Conservation (phyloP, 75 land plant genomes). For the Adiantum capillusveneris region DNA sequence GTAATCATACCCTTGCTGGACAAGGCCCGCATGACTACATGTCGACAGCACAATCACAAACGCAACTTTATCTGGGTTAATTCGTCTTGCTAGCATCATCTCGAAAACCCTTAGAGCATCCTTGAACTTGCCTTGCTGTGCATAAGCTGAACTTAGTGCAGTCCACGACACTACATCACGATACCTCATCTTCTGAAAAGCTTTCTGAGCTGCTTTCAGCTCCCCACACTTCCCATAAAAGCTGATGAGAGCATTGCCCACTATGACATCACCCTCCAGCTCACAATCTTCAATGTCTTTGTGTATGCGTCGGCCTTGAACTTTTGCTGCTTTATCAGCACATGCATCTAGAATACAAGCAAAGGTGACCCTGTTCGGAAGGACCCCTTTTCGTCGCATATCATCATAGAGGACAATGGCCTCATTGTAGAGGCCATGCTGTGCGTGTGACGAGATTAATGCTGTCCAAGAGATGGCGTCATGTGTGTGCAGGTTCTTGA, state of each 20-base stretch:
- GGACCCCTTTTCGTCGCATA: conserved; percentile 7
- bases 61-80: neutral
- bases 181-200: neutral
- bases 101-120: neutral
- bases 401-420: conserved; percentile 12
- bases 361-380: conserved; percentile 13
- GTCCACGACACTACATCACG: conserved; percentile 4
- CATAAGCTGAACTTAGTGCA: conserved; percentile 8
- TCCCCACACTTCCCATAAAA: conserved; percentile 10
- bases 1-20: neutral
- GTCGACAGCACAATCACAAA: neutral
- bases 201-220: conserved; percentile 1
- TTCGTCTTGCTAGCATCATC: neutral
- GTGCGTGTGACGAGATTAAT: conserved; percentile 15
- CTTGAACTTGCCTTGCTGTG: conserved; percentile 1
- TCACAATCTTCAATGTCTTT: neutral
- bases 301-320: conserved; percentile 1
- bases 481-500: neutral
- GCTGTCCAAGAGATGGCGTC: conserved; percentile 22
- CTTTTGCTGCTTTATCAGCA: neutral
- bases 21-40: conserved; percentile 12
- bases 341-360: conserved; percentile 19
- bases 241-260: conserved; percentile 2
- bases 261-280: neutral
- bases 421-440: conserved; percentile 13